Conservation (phyloP, 768 basidiomycete species). For the Rhodotorula toruloides region DNA sequence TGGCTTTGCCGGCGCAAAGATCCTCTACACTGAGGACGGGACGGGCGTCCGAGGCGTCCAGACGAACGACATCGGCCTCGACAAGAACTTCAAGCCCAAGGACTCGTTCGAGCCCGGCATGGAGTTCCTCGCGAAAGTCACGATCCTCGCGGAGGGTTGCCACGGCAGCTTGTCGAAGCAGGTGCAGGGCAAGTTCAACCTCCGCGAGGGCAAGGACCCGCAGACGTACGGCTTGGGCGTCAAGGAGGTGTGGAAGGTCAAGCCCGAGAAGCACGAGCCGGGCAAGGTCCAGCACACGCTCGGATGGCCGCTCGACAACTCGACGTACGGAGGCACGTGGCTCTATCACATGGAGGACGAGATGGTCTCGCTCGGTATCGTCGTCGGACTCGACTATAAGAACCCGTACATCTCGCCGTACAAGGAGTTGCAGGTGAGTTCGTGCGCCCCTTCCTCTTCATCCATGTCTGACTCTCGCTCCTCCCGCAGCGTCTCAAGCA, state of each 20-base stretch:
- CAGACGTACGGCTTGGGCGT: conserved; percentile 95
- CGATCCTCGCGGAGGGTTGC: conserved; percentile 88
- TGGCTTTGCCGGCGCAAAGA: conserved; percentile 84
- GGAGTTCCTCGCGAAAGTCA: conserved; percentile 87
- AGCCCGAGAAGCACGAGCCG: conserved; percentile 59
- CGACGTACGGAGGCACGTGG: conserved; percentile 87
- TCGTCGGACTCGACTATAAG: conserved; percentile 87
- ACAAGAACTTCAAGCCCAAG: conserved; percentile 68
- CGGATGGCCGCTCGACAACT: conserved; percentile 79
- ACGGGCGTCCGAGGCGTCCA: conserved; percentile 67
- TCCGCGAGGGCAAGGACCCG: conserved; percentile 65
- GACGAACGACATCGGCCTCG: conserved; percentile 91
- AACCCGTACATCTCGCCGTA: conserved; percentile 92
- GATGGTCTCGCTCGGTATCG: conserved; percentile 81
- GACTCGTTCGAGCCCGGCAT: conserved; percentile 91
- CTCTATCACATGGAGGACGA: conserved; percentile 93
- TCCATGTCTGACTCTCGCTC: neutral
- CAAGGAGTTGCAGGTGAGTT: conserved; percentile 77
- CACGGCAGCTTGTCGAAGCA: conserved; percentile 85
- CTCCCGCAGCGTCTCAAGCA: conserved; percentile 76
- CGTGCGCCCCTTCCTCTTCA: conserved; percentile 7
- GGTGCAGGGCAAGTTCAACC: conserved; percentile 65
- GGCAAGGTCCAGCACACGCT: conserved; percentile 88
- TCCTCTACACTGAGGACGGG: conserved; percentile 65
- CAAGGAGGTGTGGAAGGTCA: conserved; percentile 95